Conservation (phyloP, 108 stramenopile genomes). For the Aurantiochytrium sp. region DNA sequence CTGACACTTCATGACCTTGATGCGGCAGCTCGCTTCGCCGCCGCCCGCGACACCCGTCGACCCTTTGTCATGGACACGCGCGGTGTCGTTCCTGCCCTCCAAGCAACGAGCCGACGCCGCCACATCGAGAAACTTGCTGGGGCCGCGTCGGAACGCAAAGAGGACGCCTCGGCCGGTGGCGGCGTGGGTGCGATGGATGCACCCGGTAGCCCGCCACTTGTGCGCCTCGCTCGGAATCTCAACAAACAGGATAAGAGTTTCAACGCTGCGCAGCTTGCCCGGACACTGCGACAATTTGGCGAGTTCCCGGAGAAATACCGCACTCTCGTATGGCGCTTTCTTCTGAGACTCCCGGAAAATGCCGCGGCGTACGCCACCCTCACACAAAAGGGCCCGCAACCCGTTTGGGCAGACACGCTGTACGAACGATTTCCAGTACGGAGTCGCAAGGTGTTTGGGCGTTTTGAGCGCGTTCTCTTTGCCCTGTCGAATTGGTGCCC, state of each 20-base stretch:
- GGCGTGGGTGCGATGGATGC: neutral
- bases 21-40: neutral
- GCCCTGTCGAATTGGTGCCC: slow-evolving; percentile 30
- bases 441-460: neutral
- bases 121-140: neutral
- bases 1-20: neutral
- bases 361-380: slow-evolving; percentile 18
- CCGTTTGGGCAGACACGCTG: neutral
- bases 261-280: neutral
- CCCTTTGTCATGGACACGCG: neutral
- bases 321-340: slow-evolving; percentile 28
- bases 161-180: neutral
- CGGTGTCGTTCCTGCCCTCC: neutral
- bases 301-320: slow-evolving; percentile 32
- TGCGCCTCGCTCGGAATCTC: neutral
- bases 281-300: neutral
- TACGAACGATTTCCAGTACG: slow-evolving; percentile 18
- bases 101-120: neutral
- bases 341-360: slow-evolving; percentile 35
- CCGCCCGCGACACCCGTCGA: neutral
- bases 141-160: neutral
- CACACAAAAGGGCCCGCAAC: slow-evolving; percentile 22
- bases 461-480: slow-evolving; percentile 20
- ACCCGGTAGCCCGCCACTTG: neutral
- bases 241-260: neutral